Evolutionary conservation across 306 rosid genomes (phyloP).

Genomic region (Prunus mongolica): DNA sequence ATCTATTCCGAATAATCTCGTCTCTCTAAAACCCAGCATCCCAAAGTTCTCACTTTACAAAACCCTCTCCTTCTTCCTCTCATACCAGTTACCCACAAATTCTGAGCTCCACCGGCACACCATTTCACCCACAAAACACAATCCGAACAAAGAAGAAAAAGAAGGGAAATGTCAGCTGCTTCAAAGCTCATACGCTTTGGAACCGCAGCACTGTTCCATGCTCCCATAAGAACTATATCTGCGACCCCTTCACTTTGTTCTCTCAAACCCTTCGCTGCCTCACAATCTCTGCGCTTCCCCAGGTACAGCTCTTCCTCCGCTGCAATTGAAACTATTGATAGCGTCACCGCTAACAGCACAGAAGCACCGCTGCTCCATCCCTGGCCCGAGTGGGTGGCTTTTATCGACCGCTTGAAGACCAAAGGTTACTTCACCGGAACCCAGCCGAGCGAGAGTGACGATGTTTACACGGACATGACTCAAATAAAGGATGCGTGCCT

Average conservation of each 20-base stretch:
- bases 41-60: neutral
- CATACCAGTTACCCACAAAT: neutral
- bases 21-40: neutral
- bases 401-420: slow-evolving; percentile 63
- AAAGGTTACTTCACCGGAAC: slow-evolving; percentile 59
- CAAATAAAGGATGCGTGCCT: slow-evolving; percentile 70
- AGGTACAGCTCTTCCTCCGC: slow-evolving; percentile 28
- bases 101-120: neutral
- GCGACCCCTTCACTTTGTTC: slow-evolving; percentile 31
- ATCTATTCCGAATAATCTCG: neutral
- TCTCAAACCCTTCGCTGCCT: slow-evolving; percentile 28
- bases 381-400: slow-evolving; percentile 93
- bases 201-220: slow-evolving; percentile 41
- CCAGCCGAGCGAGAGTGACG: slow-evolving; percentile 18
- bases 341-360: slow-evolving; percentile 1
- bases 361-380: slow-evolving; percentile 53
- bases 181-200: slow-evolving; percentile 50
- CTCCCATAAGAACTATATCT: slow-evolving; percentile 14
- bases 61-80: neutral
- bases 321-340: slow-evolving; percentile 1
- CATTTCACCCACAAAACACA: neutral
- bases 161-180: slow-evolving; percentile 45
- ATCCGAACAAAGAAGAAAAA: neutral
- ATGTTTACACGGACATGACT: slow-evolving; percentile 44
- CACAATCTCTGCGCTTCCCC: slow-evolving; percentile 21